Evolutionary conservation across 1,139 yeast genomes (phyloP).

Genomic region (Taiozyma sp.): DNA sequence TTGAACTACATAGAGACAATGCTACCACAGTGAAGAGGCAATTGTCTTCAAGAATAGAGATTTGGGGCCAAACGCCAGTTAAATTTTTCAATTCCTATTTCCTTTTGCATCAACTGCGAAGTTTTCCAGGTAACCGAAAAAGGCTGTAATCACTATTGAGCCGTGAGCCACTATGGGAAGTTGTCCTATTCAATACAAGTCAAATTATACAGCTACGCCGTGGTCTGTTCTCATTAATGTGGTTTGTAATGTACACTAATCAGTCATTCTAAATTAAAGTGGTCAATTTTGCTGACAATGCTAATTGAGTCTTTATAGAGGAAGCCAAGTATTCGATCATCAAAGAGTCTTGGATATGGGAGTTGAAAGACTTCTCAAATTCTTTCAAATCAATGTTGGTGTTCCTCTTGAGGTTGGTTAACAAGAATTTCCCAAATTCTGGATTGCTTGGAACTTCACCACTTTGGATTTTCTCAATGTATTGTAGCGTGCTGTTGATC

Average conservation of each 20-base stretch:
- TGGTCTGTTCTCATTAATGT: background rate
- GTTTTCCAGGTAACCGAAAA: too few species aligned
- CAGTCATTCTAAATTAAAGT: conserved; percentile 25
- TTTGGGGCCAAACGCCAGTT: too few species aligned
- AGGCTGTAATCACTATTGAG: too few species aligned
- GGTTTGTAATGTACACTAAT: background rate
- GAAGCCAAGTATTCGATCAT: conserved; percentile 82
- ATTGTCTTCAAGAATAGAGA: too few species aligned
- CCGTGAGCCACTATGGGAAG: too few species aligned
- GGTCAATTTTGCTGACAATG: conserved; percentile 72
- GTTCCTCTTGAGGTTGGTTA: conserved; percentile 55
- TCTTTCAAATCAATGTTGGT: conserved; percentile 49
- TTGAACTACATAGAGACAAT: too few species aligned
- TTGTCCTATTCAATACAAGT: too few species aligned
- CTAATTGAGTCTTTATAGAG: conserved; percentile 83
- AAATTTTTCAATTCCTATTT: too few species aligned
- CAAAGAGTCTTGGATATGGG: conserved; percentile 76
- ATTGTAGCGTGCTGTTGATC: conserved; percentile 52
- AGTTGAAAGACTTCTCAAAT: conserved; percentile 59
- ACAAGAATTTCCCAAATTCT: conserved; percentile 62
- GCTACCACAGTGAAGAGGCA: too few species aligned
- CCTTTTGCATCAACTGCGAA: too few species aligned
- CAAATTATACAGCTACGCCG: too few species aligned
- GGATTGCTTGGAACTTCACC: conserved; percentile 46
- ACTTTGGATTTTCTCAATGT: conserved; percentile 39